Base-by-base conservation (phyloP, 2,329 filamentous ascomycete species). In the Fusarium guadeloupense region DNA sequence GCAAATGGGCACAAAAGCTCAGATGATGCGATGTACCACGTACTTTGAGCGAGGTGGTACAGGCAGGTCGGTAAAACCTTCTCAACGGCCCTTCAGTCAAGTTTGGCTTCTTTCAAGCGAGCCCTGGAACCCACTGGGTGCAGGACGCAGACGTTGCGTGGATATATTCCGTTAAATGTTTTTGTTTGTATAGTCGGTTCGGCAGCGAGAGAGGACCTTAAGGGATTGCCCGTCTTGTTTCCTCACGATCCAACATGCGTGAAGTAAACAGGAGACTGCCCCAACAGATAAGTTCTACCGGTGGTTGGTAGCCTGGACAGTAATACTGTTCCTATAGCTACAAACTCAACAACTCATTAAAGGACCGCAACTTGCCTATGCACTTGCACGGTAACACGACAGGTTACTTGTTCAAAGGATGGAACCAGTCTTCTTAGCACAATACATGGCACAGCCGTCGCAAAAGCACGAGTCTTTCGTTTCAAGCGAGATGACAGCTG, bases 401-500 rank as follows among this genome's bases (percentile, higher is more conserved):
- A 30, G 26, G 26, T 14, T 14, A 30, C 12, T 30, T 30, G 28
- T 9, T 25, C 10, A 25, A 25, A 25, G 23, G 30, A n/a, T n/a
- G n/a, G n/a, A n/a, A n/a, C n/a, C n/a, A n/a, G n/a, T n/a, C n/a
- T n/a, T n/a, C n/a, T n/a, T n/a, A n/a, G n/a, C n/a, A n/a, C n/a
- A n/a, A n/a, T 25, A 42, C 17, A 35, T 37, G 25, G 42, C 20
- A 59, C 46, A 33, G 26, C 30, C 25, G 48, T 33, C 16, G 43
- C 34, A 25, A 26, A 47, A 43, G 54, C 40, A 54, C 17, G 31
- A 20, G 38, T 54, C 46, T 23, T 17, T 46, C 33, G 54, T 54
- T 53, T 59, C 54, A 59, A 54, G 54, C 54, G 55, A 59, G 54
- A 45, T 54, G 40, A 38, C 35, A 59, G 40, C 46, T 59, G 54